Evolutionary conservation across 345 rosid species (phyloP).

Genomic region (Erucastrum elatum): DNA sequence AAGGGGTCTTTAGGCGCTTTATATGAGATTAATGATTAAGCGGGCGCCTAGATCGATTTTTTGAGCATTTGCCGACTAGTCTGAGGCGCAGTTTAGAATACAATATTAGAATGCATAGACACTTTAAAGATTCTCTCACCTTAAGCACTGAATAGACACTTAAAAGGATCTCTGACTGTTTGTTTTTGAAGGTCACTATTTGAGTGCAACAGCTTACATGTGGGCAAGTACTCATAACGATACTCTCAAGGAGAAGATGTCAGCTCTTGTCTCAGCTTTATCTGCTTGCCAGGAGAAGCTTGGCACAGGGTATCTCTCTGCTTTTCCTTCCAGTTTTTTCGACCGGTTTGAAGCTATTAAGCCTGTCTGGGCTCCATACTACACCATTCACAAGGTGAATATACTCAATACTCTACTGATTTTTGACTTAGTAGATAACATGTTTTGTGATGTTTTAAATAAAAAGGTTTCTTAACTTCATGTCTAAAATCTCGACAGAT

Average conservation of each 20-base stretch:
- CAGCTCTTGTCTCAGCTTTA: constrained; percentile 64
- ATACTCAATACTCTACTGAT: neutral
- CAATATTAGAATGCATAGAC: neutral
- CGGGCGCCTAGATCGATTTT: neutral
- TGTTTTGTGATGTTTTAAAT: neutral
- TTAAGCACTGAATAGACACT: neutral
- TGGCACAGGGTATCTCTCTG: constrained; percentile 88
- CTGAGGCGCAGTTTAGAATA: neutral
- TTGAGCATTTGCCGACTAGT: neutral
- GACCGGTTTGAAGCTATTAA: constrained; percentile 79
- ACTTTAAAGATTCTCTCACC: neutral
- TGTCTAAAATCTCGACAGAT: constrained; percentile 51
- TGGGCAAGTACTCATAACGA: constrained; percentile 89
- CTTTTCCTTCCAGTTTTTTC: constrained; percentile 77
- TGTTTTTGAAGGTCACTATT: constrained; percentile 73
- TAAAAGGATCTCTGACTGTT: constrained; percentile 3
- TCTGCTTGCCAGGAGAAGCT: constrained; percentile 70
- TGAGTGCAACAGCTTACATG: constrained; percentile 91
- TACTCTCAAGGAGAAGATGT: constrained; percentile 70
- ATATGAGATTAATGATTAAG: neutral
- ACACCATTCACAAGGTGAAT: constrained; percentile 87
- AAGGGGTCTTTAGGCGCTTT: neutral
- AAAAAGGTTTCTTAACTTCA: constrained; percentile 4
- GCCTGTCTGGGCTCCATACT: constrained; percentile 98
- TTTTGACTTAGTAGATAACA: neutral